phyloP scores from a whole-genome alignment of 768 basidiomycete species.

The Sarcodon sp. region DNA sequence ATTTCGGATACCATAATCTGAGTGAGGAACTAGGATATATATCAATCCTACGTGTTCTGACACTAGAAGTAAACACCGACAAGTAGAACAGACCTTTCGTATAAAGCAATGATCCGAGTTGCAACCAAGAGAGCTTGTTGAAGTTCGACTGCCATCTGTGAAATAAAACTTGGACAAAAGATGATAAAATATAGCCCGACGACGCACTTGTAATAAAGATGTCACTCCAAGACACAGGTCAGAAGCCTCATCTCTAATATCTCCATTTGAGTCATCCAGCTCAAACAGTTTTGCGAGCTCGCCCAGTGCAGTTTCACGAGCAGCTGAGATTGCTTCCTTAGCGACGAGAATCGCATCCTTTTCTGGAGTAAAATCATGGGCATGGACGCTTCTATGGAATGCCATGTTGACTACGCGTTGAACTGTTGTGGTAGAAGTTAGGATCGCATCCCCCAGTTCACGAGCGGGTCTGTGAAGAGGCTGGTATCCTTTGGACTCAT shows the following conservation, averaged over 20 bases:
- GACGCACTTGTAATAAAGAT: constrained; percentile 28
- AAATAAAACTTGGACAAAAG: no score
- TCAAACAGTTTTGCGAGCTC: constrained; percentile 21
- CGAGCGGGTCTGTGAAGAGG: constrained; percentile 15
- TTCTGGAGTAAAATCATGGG: constrained; percentile 3
- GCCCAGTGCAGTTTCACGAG: constrained; percentile 14
- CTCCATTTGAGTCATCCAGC: constrained; percentile 7
- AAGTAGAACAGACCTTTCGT: constrained; percentile 4
- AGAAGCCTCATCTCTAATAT: constrained; percentile 16
- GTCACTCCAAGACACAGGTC: constrained; percentile 27
- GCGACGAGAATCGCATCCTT: constrained; percentile 7
- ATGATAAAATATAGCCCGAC: background rate
- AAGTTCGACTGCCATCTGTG: constrained; percentile 31
- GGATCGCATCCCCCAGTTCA: constrained; percentile 19
- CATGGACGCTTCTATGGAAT: constrained; percentile 10
- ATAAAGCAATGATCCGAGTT: background rate
- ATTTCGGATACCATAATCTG: constrained; percentile 26
- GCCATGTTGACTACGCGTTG: constrained; percentile 19
- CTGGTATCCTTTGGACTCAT: constrained; percentile 6
- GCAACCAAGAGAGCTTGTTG: constrained; percentile 19
- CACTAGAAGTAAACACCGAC: constrained; percentile 1
- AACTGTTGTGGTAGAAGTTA: constrained; percentile 21
- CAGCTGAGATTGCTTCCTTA: constrained; percentile 11
- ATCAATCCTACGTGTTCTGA: constrained; percentile 10
- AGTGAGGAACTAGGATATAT: constrained; percentile 18